phyloP scores from a whole-genome alignment of 2,329 filamentous ascomycete genomes.

The Tolypocladium album region DNA sequence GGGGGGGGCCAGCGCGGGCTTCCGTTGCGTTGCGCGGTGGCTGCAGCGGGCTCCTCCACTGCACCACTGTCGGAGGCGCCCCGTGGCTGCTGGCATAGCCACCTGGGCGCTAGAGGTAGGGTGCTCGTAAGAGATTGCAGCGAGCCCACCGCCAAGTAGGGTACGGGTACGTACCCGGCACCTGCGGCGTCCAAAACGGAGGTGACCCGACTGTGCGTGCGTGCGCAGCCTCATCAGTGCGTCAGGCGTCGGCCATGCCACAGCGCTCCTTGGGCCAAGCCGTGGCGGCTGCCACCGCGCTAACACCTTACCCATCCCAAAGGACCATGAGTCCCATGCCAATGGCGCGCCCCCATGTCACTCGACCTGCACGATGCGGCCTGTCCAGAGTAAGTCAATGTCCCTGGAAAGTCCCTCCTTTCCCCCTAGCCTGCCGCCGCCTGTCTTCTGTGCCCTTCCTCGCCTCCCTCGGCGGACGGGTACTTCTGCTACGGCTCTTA shows the following conservation, averaged over 20 bases:
- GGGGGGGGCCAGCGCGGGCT: not conserved
- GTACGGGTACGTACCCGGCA: not conserved
- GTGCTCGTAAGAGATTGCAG: not conserved
- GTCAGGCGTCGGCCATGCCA: not conserved
- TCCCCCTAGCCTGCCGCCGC: not conserved
- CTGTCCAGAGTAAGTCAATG: not conserved
- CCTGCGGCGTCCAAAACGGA: not conserved
- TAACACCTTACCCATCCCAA: not conserved
- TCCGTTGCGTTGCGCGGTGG: not conserved
- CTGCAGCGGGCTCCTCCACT: not conserved
- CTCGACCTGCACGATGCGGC: not conserved
- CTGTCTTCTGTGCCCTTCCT: not conserved
- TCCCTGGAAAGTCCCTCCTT: constrained; percentile 1
- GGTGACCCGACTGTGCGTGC: not conserved
- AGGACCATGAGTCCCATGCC: not conserved
- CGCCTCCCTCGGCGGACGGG: not conserved
- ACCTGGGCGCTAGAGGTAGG: not conserved
- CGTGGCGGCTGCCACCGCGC: constrained; percentile 1
- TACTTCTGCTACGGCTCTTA: constrained; percentile 2
- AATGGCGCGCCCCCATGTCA: not conserved
- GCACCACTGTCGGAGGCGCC: not conserved
- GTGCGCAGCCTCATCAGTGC: not conserved
- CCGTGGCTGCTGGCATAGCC: not conserved
- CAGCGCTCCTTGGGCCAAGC: not conserved
- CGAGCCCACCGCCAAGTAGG: not conserved